A percentile compares a stretch with the other conserved stretches of the same genome.
phyloP scores from a whole-genome alignment of 345 rosid species.

The Punica granatum region DNA sequence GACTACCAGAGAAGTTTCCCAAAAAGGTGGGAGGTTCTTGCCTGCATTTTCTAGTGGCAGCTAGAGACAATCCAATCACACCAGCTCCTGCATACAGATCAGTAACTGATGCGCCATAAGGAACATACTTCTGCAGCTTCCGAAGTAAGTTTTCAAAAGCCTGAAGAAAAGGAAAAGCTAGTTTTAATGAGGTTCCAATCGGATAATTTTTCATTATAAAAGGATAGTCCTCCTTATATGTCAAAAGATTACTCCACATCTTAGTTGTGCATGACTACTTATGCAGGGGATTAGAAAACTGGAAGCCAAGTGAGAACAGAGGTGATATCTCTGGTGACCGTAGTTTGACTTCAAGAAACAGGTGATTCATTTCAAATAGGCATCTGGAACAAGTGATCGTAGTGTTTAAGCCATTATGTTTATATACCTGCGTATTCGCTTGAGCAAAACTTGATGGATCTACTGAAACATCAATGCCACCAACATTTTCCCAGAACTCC shows the following conservation, averaged over 20 bases:
- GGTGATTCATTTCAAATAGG: slow-evolving; percentile 2
- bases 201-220: not conserved
- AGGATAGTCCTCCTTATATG: slow-evolving; percentile 7
- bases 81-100: slow-evolving; percentile 99
- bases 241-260: not conserved
- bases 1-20: not conserved
- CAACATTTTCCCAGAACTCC: slow-evolving; percentile 93
- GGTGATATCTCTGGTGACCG: not conserved
- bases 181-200: slow-evolving; percentile 4
- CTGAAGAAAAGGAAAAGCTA: slow-evolving; percentile 23
- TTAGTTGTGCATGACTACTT: not conserved
- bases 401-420: not conserved
- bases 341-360: slow-evolving; percentile 1
- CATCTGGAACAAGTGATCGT: not conserved
- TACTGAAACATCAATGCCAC: slow-evolving; percentile 86
- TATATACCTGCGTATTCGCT: slow-evolving; percentile 74
- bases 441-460: slow-evolving; percentile 96
- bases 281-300: not conserved
- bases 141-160: slow-evolving; percentile 74
- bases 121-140: slow-evolving; percentile 82
- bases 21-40: slow-evolving; percentile 22
- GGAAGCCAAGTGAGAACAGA: not conserved
- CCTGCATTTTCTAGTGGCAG: slow-evolving; percentile 85
- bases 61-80: slow-evolving; percentile 84
- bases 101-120: slow-evolving; percentile 78